These are phyloP conservation scores for Beauveria sp. DNA, from an alignment of 2,329 filamentous ascomycete species.

Conservation along the genomic window DNA sequence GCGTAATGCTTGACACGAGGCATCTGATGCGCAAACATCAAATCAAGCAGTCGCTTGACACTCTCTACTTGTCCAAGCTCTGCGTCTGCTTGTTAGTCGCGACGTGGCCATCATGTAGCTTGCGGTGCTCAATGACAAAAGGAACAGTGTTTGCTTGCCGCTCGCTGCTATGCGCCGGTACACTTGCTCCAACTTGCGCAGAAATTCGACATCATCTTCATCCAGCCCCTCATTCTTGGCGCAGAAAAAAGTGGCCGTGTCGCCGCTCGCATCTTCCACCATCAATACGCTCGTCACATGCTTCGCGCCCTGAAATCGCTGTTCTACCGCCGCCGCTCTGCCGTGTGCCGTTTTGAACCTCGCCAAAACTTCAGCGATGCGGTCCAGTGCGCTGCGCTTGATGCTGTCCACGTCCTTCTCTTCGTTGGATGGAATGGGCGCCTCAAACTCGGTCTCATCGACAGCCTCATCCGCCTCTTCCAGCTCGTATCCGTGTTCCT, in stretches of 20 bases:
- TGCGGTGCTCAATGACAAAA: background rate
- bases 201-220: background rate
- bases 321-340: background rate
- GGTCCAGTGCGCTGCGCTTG: background rate
- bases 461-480: background rate
- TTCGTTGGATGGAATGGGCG: fast-evolving
- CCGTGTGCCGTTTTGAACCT: background rate
- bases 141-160: background rate
- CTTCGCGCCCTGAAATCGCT: background rate
- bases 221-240: background rate
- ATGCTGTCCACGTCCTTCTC: background rate
- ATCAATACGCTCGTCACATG: background rate
- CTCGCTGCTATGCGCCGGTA: background rate
- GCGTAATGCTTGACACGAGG: background rate
- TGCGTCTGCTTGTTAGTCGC: background rate
- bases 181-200: background rate
- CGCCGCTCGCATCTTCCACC: background rate
- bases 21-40: background rate
- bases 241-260: background rate
- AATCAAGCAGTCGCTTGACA: background rate
- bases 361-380: background rate
- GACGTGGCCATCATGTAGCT: no score
- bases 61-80: background rate
- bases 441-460: background rate
- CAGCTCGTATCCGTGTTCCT: background rate